phyloP scores from a whole-genome alignment of 169 alveolate genomes.

The Plasmodium billcollinsi region DNA sequence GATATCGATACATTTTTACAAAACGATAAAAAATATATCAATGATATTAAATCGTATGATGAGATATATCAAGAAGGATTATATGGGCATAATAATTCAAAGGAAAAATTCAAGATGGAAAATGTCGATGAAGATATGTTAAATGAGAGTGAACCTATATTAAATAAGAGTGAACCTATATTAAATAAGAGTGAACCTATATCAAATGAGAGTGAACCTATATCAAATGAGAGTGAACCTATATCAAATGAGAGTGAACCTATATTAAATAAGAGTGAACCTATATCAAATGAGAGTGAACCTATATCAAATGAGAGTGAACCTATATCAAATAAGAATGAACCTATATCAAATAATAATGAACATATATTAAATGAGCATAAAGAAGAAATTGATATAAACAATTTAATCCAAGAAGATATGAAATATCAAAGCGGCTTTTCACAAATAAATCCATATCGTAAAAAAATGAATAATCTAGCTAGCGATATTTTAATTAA shows the following conservation, averaged over 20 bases:
- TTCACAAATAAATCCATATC: neutral
- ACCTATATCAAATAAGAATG: too few relatives aligned
- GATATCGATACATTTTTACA: constrained; percentile 51
- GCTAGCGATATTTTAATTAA: constrained; percentile 46
- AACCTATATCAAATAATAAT: too few relatives aligned
- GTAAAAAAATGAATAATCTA: constrained; percentile 13
- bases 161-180: neutral
- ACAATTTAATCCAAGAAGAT: constrained; percentile 49
- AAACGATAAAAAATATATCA: constrained; percentile 23
- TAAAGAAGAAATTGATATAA: constrained; percentile 20
- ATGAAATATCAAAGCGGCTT: neutral
- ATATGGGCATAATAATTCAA: neutral
- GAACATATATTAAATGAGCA: neutral
- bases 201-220: neutral
- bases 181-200: neutral
- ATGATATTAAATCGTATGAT: constrained; percentile 64
- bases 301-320: too few relatives aligned
- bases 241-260: too few relatives aligned
- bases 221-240: neutral
- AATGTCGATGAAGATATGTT: neutral
- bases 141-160: neutral
- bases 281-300: too few relatives aligned
- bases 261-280: too few relatives aligned
- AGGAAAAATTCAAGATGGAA: neutral
- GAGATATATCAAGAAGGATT: constrained; percentile 26